Evolutionary conservation across 2,329 filamentous ascomycete genomes (phyloP), one percentile per base, ranked within the genome.

Genomic region (Aureobasidium mangrovei): DNA sequence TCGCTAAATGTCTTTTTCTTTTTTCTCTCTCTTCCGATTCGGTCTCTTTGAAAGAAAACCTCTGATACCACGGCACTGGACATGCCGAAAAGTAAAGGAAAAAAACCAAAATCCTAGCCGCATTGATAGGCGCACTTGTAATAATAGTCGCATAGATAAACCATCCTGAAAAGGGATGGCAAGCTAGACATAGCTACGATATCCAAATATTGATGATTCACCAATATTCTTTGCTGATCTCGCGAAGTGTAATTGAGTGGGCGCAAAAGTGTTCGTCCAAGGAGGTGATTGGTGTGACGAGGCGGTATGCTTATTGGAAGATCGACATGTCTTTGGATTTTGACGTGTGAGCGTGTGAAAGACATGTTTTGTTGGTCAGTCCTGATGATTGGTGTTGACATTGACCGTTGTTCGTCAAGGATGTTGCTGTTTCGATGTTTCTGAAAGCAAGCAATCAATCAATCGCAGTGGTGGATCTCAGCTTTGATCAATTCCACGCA

Each of bases 11-110:
- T 33, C 32, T 41, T n/a, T 31, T 39, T 28, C 28, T 35, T 10
- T 18, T 18, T 18, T 18, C 18, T 18, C 18, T 18, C 18, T 18
- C 18, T 18, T 18, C 18, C 18, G 18, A 18, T 18, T 18, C 18
- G 18, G 18, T 18, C 18, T 18, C 18, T 18, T 18, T 18, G 18
- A 40, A 40, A 49, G 39, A 40, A 33, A n/a, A 8, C 8, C 27
- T 51, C 33, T 51, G 47, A 51, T 51, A 51, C 47, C 47, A 51
- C 47, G 12, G 18, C 47, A 35, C 42, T 52, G 38, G 12, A 42
- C 27, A 36, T 40, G 39, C 18, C n/a, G 39, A 42, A 27, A 42
- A 7, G 7, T 7, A 35, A 7, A 35, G 29, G 42, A 52, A 52
- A 52, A 52, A 52, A 47, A 42, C 38, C 31, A 35, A 8, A 39